Evolutionary conservation across 129 eudicot genomes (phyloP), one percentile per base, ranked within the genome.

Genomic region (Sambucus nigra): DNA sequence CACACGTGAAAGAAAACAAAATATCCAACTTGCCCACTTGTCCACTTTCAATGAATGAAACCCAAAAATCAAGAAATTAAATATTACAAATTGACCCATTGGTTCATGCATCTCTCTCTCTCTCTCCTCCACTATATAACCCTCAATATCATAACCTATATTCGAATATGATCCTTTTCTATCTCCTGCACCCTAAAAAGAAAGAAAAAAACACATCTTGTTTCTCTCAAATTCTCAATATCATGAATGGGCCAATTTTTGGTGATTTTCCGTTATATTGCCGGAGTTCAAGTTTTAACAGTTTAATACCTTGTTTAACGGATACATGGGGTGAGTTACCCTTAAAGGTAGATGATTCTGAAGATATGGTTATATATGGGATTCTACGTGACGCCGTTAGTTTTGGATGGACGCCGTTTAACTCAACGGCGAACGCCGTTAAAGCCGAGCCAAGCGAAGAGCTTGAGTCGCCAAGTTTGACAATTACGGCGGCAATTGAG

Each of bases 311-410:
- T 0, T 85, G 95, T 45, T 75, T 85, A 33, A 65, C 86, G 15
- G 95, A 85, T 2, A 72, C 71, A 3, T 85, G 95, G 95, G 95
- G 95, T 39, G 95, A 78, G 22, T 77, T 85, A 68, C 95, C 95
- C 16, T 65, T 85, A 25, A 80, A 77, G 41, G 89, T 77, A 0
- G 95, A 85, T 20, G 95, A 85, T 57, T 74, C 89, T 0, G 95
- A 85, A 33, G 95, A 85, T 45, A 85, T 85, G 95, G 81, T 85
- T 1, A 77, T 85, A 38, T 85, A 80, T 31, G 79, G 82, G 24
- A 68, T 85, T 20, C 35, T 85, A 21, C 83, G 74, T 41, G 95
- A 85, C 61, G 95, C 95, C 52, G 82, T 80, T 69, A 80, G 54
- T 11, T 80, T 60, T 38, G 95, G 95, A 20, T 85, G 95, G 95